A percentile compares a stretch with the other conserved stretches of the same genome.
Conservation (phyloP, 306 rosid genomes). For the Malus fusca region DNA sequence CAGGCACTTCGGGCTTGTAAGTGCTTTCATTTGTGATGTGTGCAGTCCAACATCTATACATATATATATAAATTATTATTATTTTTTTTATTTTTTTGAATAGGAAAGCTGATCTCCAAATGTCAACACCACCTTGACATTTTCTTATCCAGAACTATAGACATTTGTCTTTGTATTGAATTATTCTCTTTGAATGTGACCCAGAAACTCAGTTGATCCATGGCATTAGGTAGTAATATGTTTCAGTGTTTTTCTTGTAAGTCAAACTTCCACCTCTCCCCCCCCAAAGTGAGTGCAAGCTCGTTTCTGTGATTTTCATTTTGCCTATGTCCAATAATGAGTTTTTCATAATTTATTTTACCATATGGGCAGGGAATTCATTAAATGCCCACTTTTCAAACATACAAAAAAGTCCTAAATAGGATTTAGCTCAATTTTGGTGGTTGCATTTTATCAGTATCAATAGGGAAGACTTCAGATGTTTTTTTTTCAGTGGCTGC, state of each 20-base stretch:
- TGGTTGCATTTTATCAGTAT: background rate
- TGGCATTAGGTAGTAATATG: background rate
- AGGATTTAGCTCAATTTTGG: background rate
- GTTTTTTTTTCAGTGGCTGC: slow-evolving; percentile 3
- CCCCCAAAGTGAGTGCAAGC: background rate
- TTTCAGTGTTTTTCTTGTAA: background rate
- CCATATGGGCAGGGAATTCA: background rate
- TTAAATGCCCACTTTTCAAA: background rate
- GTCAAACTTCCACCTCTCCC: background rate
- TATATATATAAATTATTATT: no score
- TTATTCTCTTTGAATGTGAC: slow-evolving; percentile 4
- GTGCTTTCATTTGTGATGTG: slow-evolving; percentile 19
- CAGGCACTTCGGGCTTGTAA: slow-evolving; percentile 25
- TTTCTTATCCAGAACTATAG: background rate
- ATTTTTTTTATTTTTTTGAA: background rate
- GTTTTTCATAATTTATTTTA: background rate
- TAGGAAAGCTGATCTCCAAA: background rate
- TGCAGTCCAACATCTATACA: background rate
- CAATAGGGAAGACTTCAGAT: background rate
- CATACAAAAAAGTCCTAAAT: no score
- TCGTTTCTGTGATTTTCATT: background rate
- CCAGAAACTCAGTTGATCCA: background rate
- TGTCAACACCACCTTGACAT: background rate
- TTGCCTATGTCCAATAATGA: background rate
- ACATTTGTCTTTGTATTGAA: slow-evolving; percentile 3